These are phyloP conservation scores for Yamadazyma paraphyllophila DNA, from an alignment of 805 yeast genomes.

Conservation along the genomic window DNA sequence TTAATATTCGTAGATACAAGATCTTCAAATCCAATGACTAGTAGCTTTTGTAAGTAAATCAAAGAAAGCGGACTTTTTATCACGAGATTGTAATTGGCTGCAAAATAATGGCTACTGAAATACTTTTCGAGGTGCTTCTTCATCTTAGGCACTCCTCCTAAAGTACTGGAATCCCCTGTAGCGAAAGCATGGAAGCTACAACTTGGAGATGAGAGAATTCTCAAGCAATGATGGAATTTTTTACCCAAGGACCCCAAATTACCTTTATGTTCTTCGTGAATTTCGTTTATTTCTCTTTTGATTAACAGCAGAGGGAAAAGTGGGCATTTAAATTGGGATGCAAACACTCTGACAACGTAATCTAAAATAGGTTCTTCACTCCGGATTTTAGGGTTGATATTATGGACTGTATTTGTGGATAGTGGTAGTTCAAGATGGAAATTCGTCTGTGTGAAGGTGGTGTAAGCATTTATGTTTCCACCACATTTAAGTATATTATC, in stretches of 20 bases:
- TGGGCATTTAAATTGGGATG: constrained; percentile 52
- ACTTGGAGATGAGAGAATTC: constrained; percentile 43
- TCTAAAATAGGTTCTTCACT: constrained; percentile 41
- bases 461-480: constrained; percentile 65
- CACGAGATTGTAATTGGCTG: constrained; percentile 56
- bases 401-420: background rate
- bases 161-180: constrained; percentile 60
- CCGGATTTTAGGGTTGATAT: constrained; percentile 24
- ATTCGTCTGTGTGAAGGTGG: constrained; percentile 65
- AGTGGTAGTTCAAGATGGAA: constrained; percentile 61
- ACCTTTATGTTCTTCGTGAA: constrained; percentile 65
- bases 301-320: constrained; percentile 42
- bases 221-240: constrained; percentile 56
- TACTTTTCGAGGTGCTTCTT: constrained; percentile 40
- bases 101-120: constrained; percentile 39
- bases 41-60: constrained; percentile 53
- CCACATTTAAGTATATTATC: constrained; percentile 45
- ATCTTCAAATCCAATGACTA: constrained; percentile 41
- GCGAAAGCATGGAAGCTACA: constrained; percentile 63
- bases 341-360: constrained; percentile 46
- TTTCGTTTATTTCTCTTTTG: constrained; percentile 54
- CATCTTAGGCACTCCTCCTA: constrained; percentile 33
- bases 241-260: constrained; percentile 47
- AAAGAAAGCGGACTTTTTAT: constrained; percentile 66
- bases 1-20: constrained; percentile 14